phyloP scores from a whole-genome alignment of 2,329 filamentous ascomycete species.

The Penicillium frequentans region DNA sequence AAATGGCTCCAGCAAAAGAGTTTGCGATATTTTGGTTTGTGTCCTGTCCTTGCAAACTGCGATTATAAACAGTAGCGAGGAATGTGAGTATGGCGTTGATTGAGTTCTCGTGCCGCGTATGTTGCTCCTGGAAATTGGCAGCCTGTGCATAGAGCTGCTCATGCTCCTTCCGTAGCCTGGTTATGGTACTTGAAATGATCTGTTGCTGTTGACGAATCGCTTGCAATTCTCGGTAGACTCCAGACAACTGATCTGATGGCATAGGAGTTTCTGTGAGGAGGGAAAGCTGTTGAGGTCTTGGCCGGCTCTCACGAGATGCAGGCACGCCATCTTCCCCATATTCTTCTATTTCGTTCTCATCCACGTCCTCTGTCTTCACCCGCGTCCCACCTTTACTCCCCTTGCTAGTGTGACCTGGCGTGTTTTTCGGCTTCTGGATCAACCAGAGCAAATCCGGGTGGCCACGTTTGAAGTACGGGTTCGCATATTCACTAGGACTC shows the following conservation, averaged over 20 bases:
- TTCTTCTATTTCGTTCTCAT: constrained; percentile 64
- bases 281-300: constrained; percentile 45
- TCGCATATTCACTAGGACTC: constrained; percentile 96
- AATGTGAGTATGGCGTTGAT: constrained; percentile 99
- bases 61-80: constrained; percentile 92
- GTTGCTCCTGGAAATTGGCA: constrained; percentile 82
- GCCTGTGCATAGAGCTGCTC: constrained; percentile 86
- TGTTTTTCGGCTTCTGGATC: constrained; percentile 90
- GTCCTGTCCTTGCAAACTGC: constrained; percentile 83
- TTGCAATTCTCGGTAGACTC: constrained; percentile 76
- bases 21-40: constrained; percentile 76
- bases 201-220: constrained; percentile 83
- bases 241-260: constrained; percentile 70
- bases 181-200: constrained; percentile 80
- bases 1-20: constrained; percentile 75
- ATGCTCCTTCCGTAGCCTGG: constrained; percentile 78
- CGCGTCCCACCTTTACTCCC: constrained; percentile 44
- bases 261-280: constrained; percentile 45
- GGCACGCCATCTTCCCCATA: constrained; percentile 44
- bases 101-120: constrained; percentile 95
- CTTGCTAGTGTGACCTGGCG: constrained; percentile 56
- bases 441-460: constrained; percentile 92
- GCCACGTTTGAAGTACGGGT: constrained; percentile 91
- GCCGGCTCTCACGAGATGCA: constrained; percentile 34
- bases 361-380: constrained; percentile 59